phyloP scores from a whole-genome alignment of 371 early-diverging fungal genomes.

The Zychaea mexicana region DNA sequence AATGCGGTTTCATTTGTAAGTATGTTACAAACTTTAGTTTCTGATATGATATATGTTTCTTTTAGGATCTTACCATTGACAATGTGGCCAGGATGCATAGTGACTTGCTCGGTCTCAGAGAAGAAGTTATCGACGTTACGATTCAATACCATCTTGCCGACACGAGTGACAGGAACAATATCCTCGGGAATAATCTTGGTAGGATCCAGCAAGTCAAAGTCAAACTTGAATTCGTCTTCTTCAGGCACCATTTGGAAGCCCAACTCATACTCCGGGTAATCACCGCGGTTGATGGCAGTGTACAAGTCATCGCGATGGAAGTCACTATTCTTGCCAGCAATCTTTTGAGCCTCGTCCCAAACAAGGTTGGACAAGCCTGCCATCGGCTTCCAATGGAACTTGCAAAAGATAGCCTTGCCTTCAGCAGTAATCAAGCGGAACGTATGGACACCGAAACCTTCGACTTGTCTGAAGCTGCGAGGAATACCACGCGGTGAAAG shows the following conservation, averaged over 20 bases:
- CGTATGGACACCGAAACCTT: constrained; percentile 50
- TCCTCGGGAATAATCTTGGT: constrained; percentile 61
- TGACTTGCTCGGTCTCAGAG: constrained; percentile 58
- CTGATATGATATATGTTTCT: neutral
- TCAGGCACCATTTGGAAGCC: constrained; percentile 50
- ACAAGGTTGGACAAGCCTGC: constrained; percentile 42
- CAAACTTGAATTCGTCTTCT: constrained; percentile 42
- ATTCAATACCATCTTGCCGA: constrained; percentile 56
- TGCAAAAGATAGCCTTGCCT: constrained; percentile 42
- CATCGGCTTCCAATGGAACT: constrained; percentile 57
- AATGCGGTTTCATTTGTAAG: too few relatives aligned
- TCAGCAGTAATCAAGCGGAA: constrained; percentile 52
- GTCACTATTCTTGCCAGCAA: constrained; percentile 53
- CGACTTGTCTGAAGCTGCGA: constrained; percentile 38
- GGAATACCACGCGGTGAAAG: constrained; percentile 52
- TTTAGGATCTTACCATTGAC: constrained; percentile 36
- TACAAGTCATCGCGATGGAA: constrained; percentile 52
- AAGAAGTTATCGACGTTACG: constrained; percentile 58
- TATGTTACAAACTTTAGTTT: neutral
- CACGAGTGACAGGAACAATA: constrained; percentile 36
- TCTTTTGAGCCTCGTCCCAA: constrained; percentile 55
- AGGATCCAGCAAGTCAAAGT: constrained; percentile 54
- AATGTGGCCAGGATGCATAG: constrained; percentile 38
- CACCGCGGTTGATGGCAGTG: constrained; percentile 44
- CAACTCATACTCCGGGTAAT: constrained; percentile 54